Conservation (phyloP, 2,329 filamentous ascomycete genomes). For the Aspergillus eucalypticola region DNA sequence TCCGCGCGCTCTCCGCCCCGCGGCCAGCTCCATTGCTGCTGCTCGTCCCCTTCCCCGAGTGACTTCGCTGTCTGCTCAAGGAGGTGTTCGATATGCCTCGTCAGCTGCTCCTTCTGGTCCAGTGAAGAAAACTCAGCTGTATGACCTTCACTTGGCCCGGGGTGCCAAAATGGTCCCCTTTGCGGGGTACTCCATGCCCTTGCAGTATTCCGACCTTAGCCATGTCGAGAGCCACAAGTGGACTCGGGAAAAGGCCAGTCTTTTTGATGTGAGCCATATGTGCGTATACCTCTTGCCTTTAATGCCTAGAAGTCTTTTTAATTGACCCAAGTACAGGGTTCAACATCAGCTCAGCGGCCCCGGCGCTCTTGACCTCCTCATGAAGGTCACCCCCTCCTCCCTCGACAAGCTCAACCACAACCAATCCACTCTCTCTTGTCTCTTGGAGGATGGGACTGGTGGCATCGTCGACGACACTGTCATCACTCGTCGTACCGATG, state of each 20-base stretch:
- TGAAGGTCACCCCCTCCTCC: slow-evolving; percentile 78
- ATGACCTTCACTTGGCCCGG: slow-evolving; percentile 73
- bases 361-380: slow-evolving; percentile 76
- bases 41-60: slow-evolving; percentile 12
- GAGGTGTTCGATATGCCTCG: slow-evolving; percentile 36
- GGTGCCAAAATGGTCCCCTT: slow-evolving; percentile 97
- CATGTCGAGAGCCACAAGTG: slow-evolving; percentile 85
- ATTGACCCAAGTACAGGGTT: slow-evolving; percentile 48
- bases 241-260: slow-evolving; percentile 80
- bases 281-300: slow-evolving; percentile 46
- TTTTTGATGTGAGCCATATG: slow-evolving; percentile 98
- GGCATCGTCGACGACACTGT: slow-evolving; percentile 96
- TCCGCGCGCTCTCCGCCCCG: slow-evolving; percentile 28
- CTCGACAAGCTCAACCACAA: slow-evolving; percentile 64
- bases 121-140: slow-evolving; percentile 64
- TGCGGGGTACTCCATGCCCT: slow-evolving; percentile 87
- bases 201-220: slow-evolving; percentile 77
- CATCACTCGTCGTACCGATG: slow-evolving; percentile 73
- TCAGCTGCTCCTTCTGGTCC: slow-evolving; percentile 24
- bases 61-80: slow-evolving; percentile 13
- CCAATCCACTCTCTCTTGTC: slow-evolving; percentile 77
- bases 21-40: slow-evolving; percentile 11
- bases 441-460: slow-evolving; percentile 76
- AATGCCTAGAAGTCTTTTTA: not conserved
- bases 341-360: slow-evolving; percentile 84